phyloP scores from a whole-genome alignment of 257 asterid genomes.

The Salvia miltiorrhiza region DNA sequence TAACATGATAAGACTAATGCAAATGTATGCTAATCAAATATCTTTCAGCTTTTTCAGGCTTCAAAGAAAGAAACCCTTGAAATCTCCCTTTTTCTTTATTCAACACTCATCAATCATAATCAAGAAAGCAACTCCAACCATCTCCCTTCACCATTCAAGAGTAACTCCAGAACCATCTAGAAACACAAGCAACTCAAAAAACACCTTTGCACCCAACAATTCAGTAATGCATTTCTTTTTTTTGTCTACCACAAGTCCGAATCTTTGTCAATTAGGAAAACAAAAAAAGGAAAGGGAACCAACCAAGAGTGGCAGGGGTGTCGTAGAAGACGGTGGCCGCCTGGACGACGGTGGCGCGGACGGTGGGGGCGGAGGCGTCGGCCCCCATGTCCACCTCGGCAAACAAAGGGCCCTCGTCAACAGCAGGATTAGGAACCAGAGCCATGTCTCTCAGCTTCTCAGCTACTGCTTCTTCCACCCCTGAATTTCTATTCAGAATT shows the following conservation, averaged over 20 bases:
- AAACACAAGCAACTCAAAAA: background rate
- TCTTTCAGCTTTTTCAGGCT: background rate
- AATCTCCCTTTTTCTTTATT: background rate
- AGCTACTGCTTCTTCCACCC: conserved; percentile 9
- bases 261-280: background rate
- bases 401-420: conserved; percentile 49
- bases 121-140: background rate
- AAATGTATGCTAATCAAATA: background rate
- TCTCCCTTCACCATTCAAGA: background rate
- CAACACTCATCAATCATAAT: background rate
- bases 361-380: conserved; percentile 56
- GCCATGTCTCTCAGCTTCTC: conserved; percentile 51
- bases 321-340: conserved; percentile 94
- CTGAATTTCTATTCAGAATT: conserved; percentile 12
- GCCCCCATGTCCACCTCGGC: conserved; percentile 85
- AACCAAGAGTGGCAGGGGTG: conserved; percentile 93
- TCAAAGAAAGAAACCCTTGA: background rate
- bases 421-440: conserved; percentile 43
- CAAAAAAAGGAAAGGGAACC: background rate
- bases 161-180: background rate
- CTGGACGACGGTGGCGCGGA: conserved; percentile 93
- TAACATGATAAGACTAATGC: background rate
- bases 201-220: conserved; percentile 1
- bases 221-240: background rate
- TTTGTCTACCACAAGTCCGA: background rate